Base-by-base conservation (phyloP, 1,284 basidiomycete species). In the Pascua guehoae region DNA sequence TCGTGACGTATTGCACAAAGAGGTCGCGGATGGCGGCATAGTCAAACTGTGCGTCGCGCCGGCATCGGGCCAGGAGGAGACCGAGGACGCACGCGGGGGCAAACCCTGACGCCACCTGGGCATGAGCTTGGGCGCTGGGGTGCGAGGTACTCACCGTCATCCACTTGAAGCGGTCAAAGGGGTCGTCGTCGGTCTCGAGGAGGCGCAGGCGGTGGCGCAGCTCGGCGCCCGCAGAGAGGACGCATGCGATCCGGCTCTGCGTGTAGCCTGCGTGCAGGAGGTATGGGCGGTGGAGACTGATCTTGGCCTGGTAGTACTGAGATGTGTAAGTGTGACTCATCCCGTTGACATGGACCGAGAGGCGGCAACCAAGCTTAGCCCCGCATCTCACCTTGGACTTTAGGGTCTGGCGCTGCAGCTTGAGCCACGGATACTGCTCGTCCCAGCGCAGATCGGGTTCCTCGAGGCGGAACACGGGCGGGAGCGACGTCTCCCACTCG, bases 121-220 rank as follows among this genome's bases (percentile, higher is more conserved):
- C 24, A 47, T 54, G 37, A 54, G 52, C n/a, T 39, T 37, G 17
- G 10, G 12, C 14, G 38, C 12, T n/a, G 16, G 41, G 9, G 24
- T 32, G 24, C 24, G 24, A 32, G 24, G 24, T 32, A 59, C 66
- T 61, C 53, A 66, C 66, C 1, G 66, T 68, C 54, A 68, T 66
- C 68, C 68, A 70, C 60, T 70, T 70, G 63, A 68, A 67, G 17
- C 68, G 55, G 55, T 70, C 68, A 8, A 70, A 59, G 0, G 68
- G 65, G 41, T 66, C 66, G 14, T 37, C 36, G 44, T 62, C 62
- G 8, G 47, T 49, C 36, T 58, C 57, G 36, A 65, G 57, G 39
- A 63, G 51, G 8, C 43, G 24, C 24, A 65, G 63, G 41, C 68
- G 56, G 51, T 67, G 59, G 7, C 55, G 53, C 17, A 70, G 52